These are phyloP conservation scores for Colletotrichum liaoningense DNA, from an alignment of 2,329 filamentous ascomycete genomes.

Conservation along the genomic window DNA sequence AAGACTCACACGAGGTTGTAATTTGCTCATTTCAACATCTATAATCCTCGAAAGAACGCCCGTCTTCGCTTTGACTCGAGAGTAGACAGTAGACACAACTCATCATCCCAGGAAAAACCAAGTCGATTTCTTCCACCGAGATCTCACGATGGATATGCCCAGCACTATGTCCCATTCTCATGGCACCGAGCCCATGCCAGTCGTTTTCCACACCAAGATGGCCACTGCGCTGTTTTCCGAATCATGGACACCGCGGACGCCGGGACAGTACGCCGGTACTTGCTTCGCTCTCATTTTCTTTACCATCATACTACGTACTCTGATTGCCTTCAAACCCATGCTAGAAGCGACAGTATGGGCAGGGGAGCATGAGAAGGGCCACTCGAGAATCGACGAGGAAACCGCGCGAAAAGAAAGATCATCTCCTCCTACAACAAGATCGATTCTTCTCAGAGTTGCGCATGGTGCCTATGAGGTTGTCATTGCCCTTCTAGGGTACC, in stretches of 20 bases:
- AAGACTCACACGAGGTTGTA: neutral
- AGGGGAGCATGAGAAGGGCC: neutral
- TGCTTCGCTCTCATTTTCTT: constrained; percentile 11
- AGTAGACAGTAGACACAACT: neutral
- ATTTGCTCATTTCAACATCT: neutral
- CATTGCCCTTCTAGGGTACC: constrained; percentile 62
- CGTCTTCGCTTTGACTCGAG: neutral
- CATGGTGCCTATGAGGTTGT: constrained; percentile 6
- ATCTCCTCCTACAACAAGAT: neutral
- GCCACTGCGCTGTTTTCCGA: constrained; percentile 1
- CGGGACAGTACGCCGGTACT: constrained; percentile 8
- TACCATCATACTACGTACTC: constrained; percentile 12
- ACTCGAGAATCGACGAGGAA: neutral
- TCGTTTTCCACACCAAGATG: constrained; percentile 28
- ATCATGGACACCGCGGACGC: neutral
- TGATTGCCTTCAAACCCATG: constrained; percentile 20
- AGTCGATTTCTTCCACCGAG: neutral
- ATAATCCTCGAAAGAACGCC: neutral
- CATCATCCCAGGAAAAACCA: neutral
- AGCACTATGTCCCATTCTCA: neutral
- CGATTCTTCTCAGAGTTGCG: neutral
- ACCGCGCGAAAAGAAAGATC: neutral
- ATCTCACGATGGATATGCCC: neutral
- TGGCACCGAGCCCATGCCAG: neutral
- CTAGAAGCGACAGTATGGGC: constrained; percentile 16